Evolutionary conservation across 192 early-diverging fungal genomes (phyloP).

Genomic region (Coemansia sp.): DNA sequence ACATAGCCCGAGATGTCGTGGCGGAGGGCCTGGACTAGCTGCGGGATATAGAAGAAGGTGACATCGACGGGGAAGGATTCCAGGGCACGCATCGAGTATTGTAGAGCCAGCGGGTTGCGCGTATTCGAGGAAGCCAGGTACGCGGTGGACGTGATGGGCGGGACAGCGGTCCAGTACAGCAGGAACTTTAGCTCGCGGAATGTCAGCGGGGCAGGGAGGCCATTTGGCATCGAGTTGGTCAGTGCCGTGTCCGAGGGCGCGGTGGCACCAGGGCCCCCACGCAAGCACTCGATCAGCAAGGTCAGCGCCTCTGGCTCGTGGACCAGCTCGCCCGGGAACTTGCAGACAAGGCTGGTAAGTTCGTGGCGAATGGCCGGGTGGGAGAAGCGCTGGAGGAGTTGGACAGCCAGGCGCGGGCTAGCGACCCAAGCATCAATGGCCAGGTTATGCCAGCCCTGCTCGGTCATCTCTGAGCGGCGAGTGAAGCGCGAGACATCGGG

Average conservation of each 20-base stretch:
- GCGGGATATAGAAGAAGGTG: conserved; percentile 98
- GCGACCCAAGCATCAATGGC: conserved; percentile 79
- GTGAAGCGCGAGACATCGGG: conserved; percentile 30
- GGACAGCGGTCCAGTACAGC: conserved; percentile 82
- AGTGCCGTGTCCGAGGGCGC: not conserved
- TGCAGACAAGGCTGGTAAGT: conserved; percentile 57
- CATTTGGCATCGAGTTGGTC: conserved; percentile 32
- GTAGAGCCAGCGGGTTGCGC: conserved; percentile 83
- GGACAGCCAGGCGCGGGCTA: conserved; percentile 75
- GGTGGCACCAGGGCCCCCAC: not conserved
- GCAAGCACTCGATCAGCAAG: conserved; percentile 61
- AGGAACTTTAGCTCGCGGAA: conserved; percentile 60
- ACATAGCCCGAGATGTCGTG: conserved; percentile 86
- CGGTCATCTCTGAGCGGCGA: conserved; percentile 36
- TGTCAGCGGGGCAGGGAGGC: conserved; percentile 9
- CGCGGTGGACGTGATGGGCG: conserved; percentile 82
- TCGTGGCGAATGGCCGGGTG: conserved; percentile 61
- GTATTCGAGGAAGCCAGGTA: conserved; percentile 68
- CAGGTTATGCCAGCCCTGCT: conserved; percentile 69
- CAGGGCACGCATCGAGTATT: conserved; percentile 89
- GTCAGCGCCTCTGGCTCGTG: conserved; percentile 66
- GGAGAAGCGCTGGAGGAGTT: conserved; percentile 69
- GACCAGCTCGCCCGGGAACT: conserved; percentile 61
- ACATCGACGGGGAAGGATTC: conserved; percentile 87
- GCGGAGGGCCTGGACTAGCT: conserved; percentile 94